Base-by-base conservation (phyloP, 2,329 filamentous ascomycete genomes). In the Neofusicoccum sp. region DNA sequence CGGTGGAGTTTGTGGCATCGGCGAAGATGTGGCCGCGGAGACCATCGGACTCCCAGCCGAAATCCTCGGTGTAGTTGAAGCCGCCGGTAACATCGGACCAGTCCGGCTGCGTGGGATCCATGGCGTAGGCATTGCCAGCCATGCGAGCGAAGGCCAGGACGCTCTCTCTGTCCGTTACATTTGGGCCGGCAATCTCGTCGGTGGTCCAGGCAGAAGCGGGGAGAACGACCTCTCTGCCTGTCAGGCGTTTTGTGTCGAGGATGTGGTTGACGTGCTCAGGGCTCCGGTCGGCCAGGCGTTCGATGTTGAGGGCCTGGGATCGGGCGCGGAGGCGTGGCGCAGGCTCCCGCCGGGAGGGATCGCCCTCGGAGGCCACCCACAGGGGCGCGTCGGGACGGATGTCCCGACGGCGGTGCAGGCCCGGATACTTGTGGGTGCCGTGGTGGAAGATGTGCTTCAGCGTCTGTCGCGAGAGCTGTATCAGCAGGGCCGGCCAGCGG, bases 381-480 rank as follows among this genome's bases (percentile, higher is more conserved):
- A 93, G 77, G 34, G 81, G 76, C 14, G 87, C 82, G 45, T 86
- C 79, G 8, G 82, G 76, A 20, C 83, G 77, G 33, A 97, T 79
- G 73, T 98, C 91, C 63, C 89, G 81, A 67, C 86, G 87, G 62
- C 88, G 84, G 74, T 97, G 91, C 14, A 97, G 84, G 4, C 82
- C 76, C 2, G 93, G 93, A 67, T 96, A 85, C 66, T 84, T 79
- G 45, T 62, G 84, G 41, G 91, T 89, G 62, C 93, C 93, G 77
- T 96, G 93, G 73, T 97, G 93, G 76, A 91, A 95, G 69, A 98
- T 88, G 76, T 99, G 93, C 68, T 91, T 88, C 61, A 99, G 84
- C 6, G 83, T 86, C 78, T 34, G 76, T 16, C 11, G 3, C 12
- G 45, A 31, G 3, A 16, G 36, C 14, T 20, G 41, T 16, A 48